Percentiles rank a stretch among this genome's conserved stretches.
These are phyloP conservation scores for Phytopythium chamaehyphon DNA, from an alignment of 352 stramenopile genomes.

Conservation along the genomic window DNA sequence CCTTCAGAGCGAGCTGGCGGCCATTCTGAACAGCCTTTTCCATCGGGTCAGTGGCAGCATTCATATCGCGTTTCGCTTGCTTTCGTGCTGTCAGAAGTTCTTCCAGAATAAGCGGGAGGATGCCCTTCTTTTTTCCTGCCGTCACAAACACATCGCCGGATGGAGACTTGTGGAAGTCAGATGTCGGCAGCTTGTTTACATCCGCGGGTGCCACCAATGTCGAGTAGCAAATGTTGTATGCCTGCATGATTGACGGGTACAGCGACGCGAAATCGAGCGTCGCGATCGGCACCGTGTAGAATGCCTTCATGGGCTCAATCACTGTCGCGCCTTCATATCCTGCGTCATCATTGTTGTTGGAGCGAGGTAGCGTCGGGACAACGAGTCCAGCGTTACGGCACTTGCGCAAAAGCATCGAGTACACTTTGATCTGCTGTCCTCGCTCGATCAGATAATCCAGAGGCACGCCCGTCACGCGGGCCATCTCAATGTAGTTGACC, in stretches of 20 bases:
- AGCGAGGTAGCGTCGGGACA: constrained; percentile 95
- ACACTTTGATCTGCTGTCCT: constrained; percentile 99
- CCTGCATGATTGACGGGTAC: constrained; percentile 99
- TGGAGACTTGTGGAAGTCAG: constrained; percentile 91
- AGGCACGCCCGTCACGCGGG: constrained; percentile 97
- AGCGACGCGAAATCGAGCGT: constrained; percentile 99
- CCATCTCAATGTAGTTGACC: constrained; percentile 99
- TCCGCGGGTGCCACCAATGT: constrained; percentile 92
- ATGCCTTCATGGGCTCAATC: constrained; percentile 98
- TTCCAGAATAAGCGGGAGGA: constrained; percentile 98
- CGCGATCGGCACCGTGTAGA: constrained; percentile 98
- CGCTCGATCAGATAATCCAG: constrained; percentile 97
- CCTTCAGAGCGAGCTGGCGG: constrained; percentile 94
- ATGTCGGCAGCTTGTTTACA: constrained; percentile 49
- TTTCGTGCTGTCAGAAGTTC: constrained; percentile 97
- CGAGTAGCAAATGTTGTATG: constrained; percentile 99
- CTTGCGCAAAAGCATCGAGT: constrained; percentile 98
- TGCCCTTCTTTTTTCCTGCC: constrained; percentile 94
- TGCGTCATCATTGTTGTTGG: constrained; percentile 61
- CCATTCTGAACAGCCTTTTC: constrained; percentile 99
- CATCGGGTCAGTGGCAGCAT: constrained; percentile 97
- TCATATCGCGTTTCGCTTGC: constrained; percentile 99
- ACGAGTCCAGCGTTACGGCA: constrained; percentile 93
- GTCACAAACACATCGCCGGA: constrained; percentile 97
- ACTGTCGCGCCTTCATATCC: constrained; percentile 99